Percentiles rank a stretch among this genome's conserved stretches.
These are phyloP conservation scores for Solanum paucissectum DNA, from an alignment of 257 asterid genomes.

Conservation along the genomic window DNA sequence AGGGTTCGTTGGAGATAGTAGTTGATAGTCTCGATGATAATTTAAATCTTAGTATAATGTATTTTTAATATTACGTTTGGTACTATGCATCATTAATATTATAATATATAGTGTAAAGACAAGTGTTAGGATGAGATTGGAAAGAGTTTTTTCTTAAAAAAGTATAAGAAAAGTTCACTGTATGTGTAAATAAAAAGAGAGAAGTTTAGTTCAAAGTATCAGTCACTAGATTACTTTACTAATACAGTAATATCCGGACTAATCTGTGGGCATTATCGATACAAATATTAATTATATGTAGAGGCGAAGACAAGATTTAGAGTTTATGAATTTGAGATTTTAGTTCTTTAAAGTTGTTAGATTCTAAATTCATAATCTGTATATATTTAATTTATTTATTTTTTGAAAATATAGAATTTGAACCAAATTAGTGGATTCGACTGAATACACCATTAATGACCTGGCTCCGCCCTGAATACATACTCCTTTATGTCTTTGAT, in stretches of 20 bases:
- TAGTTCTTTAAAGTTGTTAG: background rate
- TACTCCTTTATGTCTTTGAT: too few relatives aligned
- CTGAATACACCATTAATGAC: too few relatives aligned
- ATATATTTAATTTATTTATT: too few relatives aligned
- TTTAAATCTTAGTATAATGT: background rate
- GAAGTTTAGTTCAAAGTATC: background rate
- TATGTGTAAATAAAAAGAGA: background rate
- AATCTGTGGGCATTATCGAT: background rate
- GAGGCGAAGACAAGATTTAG: background rate
- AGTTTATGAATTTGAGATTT: background rate
- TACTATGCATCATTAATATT: background rate
- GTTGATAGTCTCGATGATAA: background rate
- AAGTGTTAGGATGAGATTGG: background rate
- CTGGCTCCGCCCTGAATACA: accelerated
- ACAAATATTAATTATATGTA: too few relatives aligned
- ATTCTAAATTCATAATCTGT: too few relatives aligned
- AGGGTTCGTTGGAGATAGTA: background rate
- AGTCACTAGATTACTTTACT: background rate
- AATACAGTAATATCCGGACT: background rate
- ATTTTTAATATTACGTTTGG: background rate
- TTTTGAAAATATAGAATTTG: too few relatives aligned
- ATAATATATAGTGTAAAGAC: background rate
- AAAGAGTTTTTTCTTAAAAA: background rate
- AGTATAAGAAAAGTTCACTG: background rate
- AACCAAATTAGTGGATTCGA: accelerated